A percentile compares a stretch with the other conserved stretches of the same genome.
These are phyloP conservation scores for Geoglossum cookeanum DNA, from an alignment of 2,329 filamentous ascomycete species.

Conservation along the genomic window DNA sequence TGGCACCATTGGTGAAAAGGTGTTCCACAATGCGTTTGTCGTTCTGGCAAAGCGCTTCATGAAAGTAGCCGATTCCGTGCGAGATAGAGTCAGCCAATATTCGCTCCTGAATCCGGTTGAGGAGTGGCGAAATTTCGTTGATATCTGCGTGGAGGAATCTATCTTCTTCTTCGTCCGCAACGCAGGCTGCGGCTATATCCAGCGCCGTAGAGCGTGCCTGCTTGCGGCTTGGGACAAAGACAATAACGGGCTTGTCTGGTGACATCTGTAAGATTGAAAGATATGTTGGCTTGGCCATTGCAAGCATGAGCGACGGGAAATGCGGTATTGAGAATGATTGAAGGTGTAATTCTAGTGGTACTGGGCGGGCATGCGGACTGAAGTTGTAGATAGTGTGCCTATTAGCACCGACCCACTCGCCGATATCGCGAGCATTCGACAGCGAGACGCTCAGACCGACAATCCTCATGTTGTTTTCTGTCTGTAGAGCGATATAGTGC, in stretches of 20 bases:
- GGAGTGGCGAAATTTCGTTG: conserved; percentile 62
- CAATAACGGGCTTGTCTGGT: conserved; percentile 68
- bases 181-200: conserved; percentile 71
- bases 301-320: conserved; percentile 94
- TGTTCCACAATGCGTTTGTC: conserved; percentile 91
- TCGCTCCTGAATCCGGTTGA: conserved; percentile 69
- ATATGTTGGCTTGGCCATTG: conserved; percentile 92
- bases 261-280: conserved; percentile 76
- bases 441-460: conserved; percentile 81
- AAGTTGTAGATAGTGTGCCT: conserved; percentile 99
- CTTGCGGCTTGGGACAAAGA: conserved; percentile 87
- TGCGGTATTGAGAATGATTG: conserved; percentile 93
- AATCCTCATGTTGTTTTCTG: conserved; percentile 68
- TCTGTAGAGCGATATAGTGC: conserved; percentile 84
- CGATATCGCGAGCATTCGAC: conserved; percentile 80
- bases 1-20: conserved; percentile 72
- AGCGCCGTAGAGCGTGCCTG: conserved; percentile 75
- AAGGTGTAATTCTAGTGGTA: conserved; percentile 82
- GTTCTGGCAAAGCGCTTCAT: conserved; percentile 72
- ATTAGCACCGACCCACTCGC: conserved; percentile 93
- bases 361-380: conserved; percentile 72
- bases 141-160: conserved; percentile 75
- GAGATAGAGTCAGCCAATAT: conserved; percentile 75
- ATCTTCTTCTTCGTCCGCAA: conserved; percentile 80
- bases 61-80: conserved; percentile 92